phyloP scores from a whole-genome alignment of 805 yeast genomes.

The Candida silvatica region DNA sequence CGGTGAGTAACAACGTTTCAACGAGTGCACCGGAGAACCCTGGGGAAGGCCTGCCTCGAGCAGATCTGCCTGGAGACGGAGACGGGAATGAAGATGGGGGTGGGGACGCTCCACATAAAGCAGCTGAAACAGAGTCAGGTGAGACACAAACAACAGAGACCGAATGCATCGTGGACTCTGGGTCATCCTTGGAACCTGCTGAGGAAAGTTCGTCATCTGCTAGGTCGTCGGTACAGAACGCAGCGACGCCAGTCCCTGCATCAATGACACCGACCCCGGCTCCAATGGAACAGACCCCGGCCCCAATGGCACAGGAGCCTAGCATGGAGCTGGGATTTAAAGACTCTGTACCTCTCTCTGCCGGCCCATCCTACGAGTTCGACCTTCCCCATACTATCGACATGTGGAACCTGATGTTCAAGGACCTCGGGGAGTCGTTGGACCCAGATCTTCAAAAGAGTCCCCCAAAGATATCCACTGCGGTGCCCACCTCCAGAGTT shows the following conservation, averaged over 20 bases:
- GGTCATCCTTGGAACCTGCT: too few species aligned
- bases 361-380: slow-evolving; percentile 1
- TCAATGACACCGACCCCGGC: not conserved
- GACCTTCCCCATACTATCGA: slow-evolving; percentile 4
- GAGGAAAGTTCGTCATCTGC: not conserved
- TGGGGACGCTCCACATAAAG: not conserved
- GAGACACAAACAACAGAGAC: not conserved
- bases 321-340: not conserved
- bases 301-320: too few species aligned
- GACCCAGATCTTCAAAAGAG: slow-evolving; percentile 1
- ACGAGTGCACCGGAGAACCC: not conserved
- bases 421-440: slow-evolving; percentile 1
- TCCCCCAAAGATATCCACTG: not conserved
- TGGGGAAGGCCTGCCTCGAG: slow-evolving; percentile 1
- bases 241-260: not conserved
- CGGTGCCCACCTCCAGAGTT: not conserved
- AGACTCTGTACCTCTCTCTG: not conserved
- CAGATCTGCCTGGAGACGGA: not conserved
- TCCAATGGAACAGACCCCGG: not conserved
- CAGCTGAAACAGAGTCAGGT: not conserved
- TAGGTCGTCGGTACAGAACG: not conserved
- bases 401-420: slow-evolving; percentile 4
- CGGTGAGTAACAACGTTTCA: not conserved
- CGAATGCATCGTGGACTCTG: not conserved
- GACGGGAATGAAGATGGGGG: not conserved